Conservation (phyloP, 2,329 filamentous ascomycete species). For the Pezicula radicicola region DNA sequence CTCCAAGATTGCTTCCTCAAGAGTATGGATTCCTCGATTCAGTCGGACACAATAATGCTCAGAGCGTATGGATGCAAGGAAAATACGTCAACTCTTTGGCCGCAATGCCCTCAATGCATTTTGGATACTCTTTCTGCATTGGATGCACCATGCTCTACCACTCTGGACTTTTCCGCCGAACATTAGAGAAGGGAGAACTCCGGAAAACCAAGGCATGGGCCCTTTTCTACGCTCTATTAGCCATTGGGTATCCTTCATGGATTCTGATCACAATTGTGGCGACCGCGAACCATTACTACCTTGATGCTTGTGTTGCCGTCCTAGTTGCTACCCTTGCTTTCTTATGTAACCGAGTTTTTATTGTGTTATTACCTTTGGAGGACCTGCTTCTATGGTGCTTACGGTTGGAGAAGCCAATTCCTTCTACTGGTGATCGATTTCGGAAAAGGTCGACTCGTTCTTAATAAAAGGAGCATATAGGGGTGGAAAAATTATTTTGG, state of each 20-base stretch:
- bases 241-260: constrained; percentile 41
- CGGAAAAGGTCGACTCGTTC: constrained; percentile 5
- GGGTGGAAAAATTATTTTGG: not conserved
- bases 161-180: constrained; percentile 39
- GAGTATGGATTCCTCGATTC: constrained; percentile 48
- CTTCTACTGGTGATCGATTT: constrained; percentile 40
- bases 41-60: constrained; percentile 44
- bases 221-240: constrained; percentile 38
- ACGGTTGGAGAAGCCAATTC: constrained; percentile 46
- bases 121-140: constrained; percentile 52
- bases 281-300: constrained; percentile 53
- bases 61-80: constrained; percentile 47
- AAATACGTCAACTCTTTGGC: constrained; percentile 48
- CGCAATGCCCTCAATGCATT: constrained; percentile 51
- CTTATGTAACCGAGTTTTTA: constrained; percentile 44
- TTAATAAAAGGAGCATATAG: not conserved
- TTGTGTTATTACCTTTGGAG: constrained; percentile 46
- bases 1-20: constrained; percentile 45
- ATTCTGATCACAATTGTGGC: constrained; percentile 48
- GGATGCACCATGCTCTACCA: constrained; percentile 50
- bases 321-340: constrained; percentile 44
- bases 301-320: constrained; percentile 46
- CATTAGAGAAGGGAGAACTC: constrained; percentile 36
- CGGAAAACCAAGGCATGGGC: constrained; percentile 40
- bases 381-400: constrained; percentile 43